Evolutionary conservation across 2,329 filamentous ascomycete species (phyloP).

Genomic region (Hymenoscyphus repandus): DNA sequence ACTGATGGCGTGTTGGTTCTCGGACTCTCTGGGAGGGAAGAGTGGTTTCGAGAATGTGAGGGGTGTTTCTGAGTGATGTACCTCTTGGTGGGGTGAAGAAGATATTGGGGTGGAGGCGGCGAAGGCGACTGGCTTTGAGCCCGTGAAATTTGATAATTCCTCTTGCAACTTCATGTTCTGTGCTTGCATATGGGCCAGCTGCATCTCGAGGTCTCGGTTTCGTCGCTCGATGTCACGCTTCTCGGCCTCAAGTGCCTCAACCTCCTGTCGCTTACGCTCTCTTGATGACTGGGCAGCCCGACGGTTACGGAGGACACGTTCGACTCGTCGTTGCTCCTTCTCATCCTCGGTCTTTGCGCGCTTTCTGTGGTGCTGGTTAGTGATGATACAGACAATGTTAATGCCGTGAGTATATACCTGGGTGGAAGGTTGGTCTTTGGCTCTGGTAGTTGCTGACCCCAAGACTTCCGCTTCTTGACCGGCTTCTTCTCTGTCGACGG

Average conservation of each 20-base stretch:
- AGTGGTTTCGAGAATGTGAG: slow-evolving; percentile 55
- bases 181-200: slow-evolving; percentile 39
- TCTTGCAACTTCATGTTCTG: slow-evolving; percentile 24
- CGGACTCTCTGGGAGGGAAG: slow-evolving; percentile 42
- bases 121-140: slow-evolving; percentile 31
- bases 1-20: slow-evolving; percentile 14
- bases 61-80: slow-evolving; percentile 30
- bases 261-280: slow-evolving; percentile 60
- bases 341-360: slow-evolving; percentile 98
- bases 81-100: slow-evolving; percentile 39
- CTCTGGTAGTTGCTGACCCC: slow-evolving; percentile 94
- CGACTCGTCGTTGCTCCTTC: slow-evolving; percentile 95
- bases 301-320: slow-evolving; percentile 93
- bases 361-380: slow-evolving; percentile 54
- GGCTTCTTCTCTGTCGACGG: slow-evolving; percentile 59
- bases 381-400: slow-evolving; percentile 4
- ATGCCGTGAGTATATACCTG: slow-evolving; percentile 48
- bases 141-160: slow-evolving; percentile 24
- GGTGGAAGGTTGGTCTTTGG: slow-evolving; percentile 95
- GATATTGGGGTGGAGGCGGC: slow-evolving; percentile 36
- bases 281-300: slow-evolving; percentile 94
- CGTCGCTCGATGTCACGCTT: slow-evolving; percentile 62
- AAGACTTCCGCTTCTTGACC: slow-evolving; percentile 93
- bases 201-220: slow-evolving; percentile 64
- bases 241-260: slow-evolving; percentile 71